phyloP scores from a whole-genome alignment of 805 yeast genomes.

The Yarrowia sp. region DNA sequence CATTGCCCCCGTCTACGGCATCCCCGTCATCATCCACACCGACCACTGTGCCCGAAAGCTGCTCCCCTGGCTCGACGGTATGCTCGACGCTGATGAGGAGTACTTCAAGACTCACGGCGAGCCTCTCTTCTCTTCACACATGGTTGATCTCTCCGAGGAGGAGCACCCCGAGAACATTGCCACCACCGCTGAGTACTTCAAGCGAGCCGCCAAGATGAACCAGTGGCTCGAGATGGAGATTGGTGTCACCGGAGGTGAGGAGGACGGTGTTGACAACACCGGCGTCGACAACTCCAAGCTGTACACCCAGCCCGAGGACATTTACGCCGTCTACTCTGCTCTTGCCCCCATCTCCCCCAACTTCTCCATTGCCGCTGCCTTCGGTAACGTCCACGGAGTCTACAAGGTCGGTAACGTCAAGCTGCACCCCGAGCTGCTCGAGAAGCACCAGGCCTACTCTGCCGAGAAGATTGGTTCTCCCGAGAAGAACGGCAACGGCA shows the following conservation, averaged over 20 bases:
- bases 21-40: constrained; percentile 96
- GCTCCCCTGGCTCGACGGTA: constrained; percentile 98
- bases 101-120: constrained; percentile 85
- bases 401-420: constrained; percentile 99
- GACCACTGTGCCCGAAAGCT: constrained; percentile 99
- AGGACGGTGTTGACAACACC: constrained; percentile 99
- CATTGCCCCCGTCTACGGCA: constrained; percentile 93
- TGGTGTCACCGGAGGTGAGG: constrained; percentile 99
- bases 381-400: constrained; percentile 99
- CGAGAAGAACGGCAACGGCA: constrained; percentile 48
- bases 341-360: constrained; percentile 90
- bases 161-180: constrained; percentile 93
- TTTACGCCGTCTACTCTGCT: constrained; percentile 88
- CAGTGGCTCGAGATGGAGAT: constrained; percentile 99
- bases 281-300: constrained; percentile 83
- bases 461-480: constrained; percentile 64
- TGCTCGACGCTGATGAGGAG: constrained; percentile 95
- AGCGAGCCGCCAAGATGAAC: constrained; percentile 89
- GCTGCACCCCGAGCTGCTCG: constrained; percentile 89
- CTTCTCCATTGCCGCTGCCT: constrained; percentile 99
- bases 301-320: constrained; percentile 96
- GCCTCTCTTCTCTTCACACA: constrained; percentile 98
- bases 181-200: constrained; percentile 92
- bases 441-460: constrained; percentile 94
- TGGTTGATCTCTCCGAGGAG: constrained; percentile 98